Base-by-base conservation (phyloP, 1,139 yeast species). In the Zygoascus sp. region DNA sequence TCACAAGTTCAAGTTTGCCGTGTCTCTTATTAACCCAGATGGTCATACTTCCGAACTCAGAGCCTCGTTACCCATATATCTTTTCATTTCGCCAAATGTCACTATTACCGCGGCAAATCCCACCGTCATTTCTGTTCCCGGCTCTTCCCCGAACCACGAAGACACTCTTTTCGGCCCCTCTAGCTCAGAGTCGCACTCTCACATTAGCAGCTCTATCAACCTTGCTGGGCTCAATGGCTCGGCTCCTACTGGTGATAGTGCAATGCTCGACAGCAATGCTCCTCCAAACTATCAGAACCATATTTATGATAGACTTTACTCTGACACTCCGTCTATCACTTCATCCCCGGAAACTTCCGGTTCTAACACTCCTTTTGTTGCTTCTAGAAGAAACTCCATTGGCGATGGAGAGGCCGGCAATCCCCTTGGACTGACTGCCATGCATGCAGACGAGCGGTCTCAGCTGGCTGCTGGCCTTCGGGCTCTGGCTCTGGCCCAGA, bases 211-310 rank as follows among this genome's bases (percentile, higher is more conserved):
- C 28, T n/a, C 34, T 20, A 17, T 27, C 22, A 41, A 40, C 27
- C 27, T 39, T 13, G 10, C 37, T 6, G 23, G 61, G 73, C 3
- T 64, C 72, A 44, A 70, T 71, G 46, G 55, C 49, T 8, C 51
- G 47, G 16, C 27, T 19, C 11, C 36, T 51, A 9, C 58, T 5
- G 51, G 50, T 23, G 46, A 54, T 19, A 50, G 50, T 27, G 47
- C 52, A 15, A 53, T 44, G 5, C 40, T 50, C 23, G 19, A 15
- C 22, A 51, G 46, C 19, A 44, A 47, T 15, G 96, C 97, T 0
- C 97, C 97, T 2, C 98, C 98, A 23, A 75, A 84, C 52, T 92
- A 92, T 61, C 89, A 82, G 53, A 80, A 76, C 52, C 96, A 88
- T 62, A 79, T 89, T 32, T 89, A 86, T 64, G 98, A 92, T 65